Evolutionary conservation across 1,284 basidiomycete genomes (phyloP).

Genomic region (Rhodotorula sp.): DNA sequence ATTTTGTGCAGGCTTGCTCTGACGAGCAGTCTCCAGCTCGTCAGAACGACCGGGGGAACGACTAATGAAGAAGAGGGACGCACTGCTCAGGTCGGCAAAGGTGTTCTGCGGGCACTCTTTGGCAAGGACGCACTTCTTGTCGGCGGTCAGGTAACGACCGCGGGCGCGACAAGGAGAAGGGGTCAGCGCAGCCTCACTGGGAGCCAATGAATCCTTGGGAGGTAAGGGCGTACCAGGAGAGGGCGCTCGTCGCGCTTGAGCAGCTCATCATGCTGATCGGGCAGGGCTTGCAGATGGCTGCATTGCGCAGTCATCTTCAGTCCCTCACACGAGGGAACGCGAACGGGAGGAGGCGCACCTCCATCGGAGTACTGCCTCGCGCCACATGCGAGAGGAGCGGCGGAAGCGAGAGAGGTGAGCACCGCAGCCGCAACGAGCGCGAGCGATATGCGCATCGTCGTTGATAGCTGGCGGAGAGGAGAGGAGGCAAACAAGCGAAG

Average conservation of each 20-base stretch:
- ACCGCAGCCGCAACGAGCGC: too few relatives aligned
- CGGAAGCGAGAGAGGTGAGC: background rate
- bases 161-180: too few relatives aligned
- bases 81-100: background rate
- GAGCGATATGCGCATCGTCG: too few relatives aligned
- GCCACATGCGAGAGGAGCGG: background rate
- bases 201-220: too few relatives aligned
- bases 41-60: rapidly evolving
- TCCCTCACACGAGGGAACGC: too few relatives aligned
- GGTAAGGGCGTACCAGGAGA: background rate
- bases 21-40: background rate
- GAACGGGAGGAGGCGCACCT: background rate
- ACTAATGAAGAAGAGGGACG: too few relatives aligned
- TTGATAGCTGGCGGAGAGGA: too few relatives aligned
- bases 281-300: background rate
- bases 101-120: background rate
- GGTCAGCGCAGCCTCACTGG: too few relatives aligned
- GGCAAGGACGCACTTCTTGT: background rate
- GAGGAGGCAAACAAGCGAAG: too few relatives aligned
- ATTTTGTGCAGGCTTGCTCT: background rate
- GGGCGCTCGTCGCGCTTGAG: background rate
- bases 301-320: too few relatives aligned
- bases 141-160: background rate
- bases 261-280: background rate
- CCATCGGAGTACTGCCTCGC: background rate